A percentile compares a stretch with the other conserved stretches of the same genome.
phyloP scores from a whole-genome alignment of 2,329 filamentous ascomycete genomes.

The Neoscytalidium dimidiatum region DNA sequence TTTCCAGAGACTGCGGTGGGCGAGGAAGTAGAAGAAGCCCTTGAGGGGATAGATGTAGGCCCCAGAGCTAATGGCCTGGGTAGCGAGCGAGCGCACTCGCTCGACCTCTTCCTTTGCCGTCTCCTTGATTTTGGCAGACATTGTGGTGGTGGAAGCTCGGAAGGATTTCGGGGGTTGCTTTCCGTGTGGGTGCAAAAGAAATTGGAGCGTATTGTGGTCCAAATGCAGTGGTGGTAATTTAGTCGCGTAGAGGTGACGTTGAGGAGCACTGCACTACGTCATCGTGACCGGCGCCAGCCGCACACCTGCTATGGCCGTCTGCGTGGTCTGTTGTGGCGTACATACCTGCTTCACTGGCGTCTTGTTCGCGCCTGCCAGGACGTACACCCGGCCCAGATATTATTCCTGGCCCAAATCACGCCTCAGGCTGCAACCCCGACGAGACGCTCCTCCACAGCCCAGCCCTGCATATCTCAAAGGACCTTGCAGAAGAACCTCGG shows the following conservation, averaged over 20 bases:
- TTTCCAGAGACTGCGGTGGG: conserved; percentile 60
- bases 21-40: conserved; percentile 63
- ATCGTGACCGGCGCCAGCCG: neutral
- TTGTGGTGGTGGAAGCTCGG: conserved; percentile 20
- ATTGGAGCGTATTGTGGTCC: neutral
- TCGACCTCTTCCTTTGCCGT: conserved; percentile 69
- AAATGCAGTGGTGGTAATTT: neutral
- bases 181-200: neutral
- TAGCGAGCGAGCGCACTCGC: conserved; percentile 63
- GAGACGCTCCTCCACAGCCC: too few relatives aligned
- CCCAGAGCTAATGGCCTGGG: conserved; percentile 71
- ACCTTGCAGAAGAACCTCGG: too few relatives aligned
- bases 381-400: too few relatives aligned
- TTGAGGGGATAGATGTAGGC: conserved; percentile 84
- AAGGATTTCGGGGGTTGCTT: neutral
- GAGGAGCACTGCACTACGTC: neutral
- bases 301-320: neutral
- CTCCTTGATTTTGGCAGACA: conserved; percentile 56
- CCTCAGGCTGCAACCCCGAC: too few relatives aligned
- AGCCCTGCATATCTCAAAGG: too few relatives aligned
- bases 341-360: neutral
- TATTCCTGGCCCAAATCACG: too few relatives aligned
- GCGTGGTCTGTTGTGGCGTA: too few relatives aligned
- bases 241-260: neutral
- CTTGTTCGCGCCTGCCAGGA: too few relatives aligned